Evolutionary conservation across 176 grass and related monocot species (phyloP).

Genomic region (Phragmites australis): DNA sequence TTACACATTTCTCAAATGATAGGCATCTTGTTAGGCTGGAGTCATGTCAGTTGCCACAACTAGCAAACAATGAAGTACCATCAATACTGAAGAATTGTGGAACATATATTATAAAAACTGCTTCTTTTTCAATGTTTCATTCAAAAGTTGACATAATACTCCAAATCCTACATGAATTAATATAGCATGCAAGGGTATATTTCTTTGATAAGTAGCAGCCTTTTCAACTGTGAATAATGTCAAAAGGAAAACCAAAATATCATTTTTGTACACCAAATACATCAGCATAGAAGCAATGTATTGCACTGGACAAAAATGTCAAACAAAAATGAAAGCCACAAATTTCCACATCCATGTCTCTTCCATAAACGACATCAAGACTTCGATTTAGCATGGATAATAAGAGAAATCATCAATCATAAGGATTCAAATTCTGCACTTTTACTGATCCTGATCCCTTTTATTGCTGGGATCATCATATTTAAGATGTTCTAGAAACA

Average conservation of each 20-base stretch:
- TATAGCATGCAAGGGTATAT: not conserved
- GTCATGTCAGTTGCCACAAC: not conserved
- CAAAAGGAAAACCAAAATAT: not conserved
- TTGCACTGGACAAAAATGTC: not conserved
- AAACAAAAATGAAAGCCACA: not conserved
- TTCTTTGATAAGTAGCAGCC: not conserved
- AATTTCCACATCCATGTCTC: not conserved
- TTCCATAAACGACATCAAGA: not conserved
- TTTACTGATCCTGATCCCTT: not conserved
- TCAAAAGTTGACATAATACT: not conserved
- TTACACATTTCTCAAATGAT: not conserved
- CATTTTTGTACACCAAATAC: constrained; percentile 5
- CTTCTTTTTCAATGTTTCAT: not conserved
- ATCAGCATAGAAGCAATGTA: not conserved
- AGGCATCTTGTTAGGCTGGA: constrained; percentile 10
- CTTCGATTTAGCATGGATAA: constrained; percentile 2
- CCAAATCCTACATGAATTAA: not conserved
- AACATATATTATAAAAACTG: not conserved
- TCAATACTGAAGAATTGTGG: not conserved
- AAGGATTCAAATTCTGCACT: not conserved
- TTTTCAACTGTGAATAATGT: not conserved
- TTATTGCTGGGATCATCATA: not conserved
- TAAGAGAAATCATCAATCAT: not conserved
- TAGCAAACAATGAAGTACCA: not conserved
- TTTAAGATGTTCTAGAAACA: not conserved